A percentile compares a stretch with the other conserved stretches of the same genome.
Conservation (phyloP, 2,329 filamentous ascomycete species). For the Cladosporium sp. region DNA sequence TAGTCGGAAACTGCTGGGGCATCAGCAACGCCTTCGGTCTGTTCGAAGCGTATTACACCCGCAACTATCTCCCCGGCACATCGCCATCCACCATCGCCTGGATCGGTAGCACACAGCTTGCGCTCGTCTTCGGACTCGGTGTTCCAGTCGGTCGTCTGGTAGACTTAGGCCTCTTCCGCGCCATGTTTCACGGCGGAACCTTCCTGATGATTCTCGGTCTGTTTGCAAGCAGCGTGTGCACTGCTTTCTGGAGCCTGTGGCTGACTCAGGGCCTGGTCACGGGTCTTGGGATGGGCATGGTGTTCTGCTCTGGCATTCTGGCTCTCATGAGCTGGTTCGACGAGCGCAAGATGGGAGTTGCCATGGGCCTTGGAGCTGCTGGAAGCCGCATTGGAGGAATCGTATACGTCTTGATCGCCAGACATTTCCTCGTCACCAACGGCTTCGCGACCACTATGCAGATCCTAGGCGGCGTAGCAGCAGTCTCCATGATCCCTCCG, state of each 20-base stretch:
- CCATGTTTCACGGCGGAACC: constrained; percentile 30
- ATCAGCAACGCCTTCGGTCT: constrained; percentile 30
- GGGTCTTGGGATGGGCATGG: constrained; percentile 32
- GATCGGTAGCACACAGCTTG: constrained; percentile 35
- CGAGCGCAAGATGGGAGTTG: constrained; percentile 29
- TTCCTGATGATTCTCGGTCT: constrained; percentile 25
- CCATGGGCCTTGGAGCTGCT: constrained; percentile 31
- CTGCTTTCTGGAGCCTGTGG: constrained; percentile 23
- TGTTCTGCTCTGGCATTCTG: constrained; percentile 28
- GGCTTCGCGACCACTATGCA: constrained; percentile 32
- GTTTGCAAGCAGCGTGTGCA: constrained; percentile 23
- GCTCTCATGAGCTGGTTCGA: constrained; percentile 35
- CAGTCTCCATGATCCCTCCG: constrained; percentile 22
- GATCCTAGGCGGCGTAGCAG: constrained; percentile 19
- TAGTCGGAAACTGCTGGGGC: constrained; percentile 31
- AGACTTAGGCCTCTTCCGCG: constrained; percentile 30
- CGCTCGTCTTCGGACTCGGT: constrained; percentile 32
- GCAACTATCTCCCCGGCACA: constrained; percentile 16
- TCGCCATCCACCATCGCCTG: constrained; percentile 28
- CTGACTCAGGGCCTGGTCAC: constrained; percentile 33
- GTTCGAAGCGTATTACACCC: constrained; percentile 32
- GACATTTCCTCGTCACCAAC: constrained; percentile 26
- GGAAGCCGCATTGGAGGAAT: constrained; percentile 34
- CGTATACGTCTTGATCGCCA: constrained; percentile 29
- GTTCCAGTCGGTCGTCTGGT: constrained; percentile 28